Evolutionary conservation across 257 asterid genomes (phyloP).

Genomic region (Osmanthus fragrans): DNA sequence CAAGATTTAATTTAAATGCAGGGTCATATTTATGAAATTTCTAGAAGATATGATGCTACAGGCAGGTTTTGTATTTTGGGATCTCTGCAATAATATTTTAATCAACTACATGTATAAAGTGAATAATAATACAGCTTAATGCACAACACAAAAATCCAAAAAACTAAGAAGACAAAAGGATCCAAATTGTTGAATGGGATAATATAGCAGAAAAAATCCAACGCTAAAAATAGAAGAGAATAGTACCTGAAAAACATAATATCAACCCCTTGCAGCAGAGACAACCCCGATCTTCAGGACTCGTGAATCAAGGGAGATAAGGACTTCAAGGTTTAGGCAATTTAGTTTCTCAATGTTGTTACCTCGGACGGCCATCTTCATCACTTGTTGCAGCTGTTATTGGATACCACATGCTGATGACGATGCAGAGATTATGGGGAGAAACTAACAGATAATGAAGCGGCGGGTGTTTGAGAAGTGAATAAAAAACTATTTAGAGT

Average conservation of each 20-base stretch:
- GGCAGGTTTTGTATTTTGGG: not conserved
- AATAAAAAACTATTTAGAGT: not conserved
- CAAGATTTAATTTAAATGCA: not conserved
- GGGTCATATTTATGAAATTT: not conserved
- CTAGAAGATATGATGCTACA: not conserved
- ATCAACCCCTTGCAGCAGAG: not conserved
- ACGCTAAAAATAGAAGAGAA: not conserved
- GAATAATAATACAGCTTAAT: not conserved
- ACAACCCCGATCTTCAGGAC: not conserved
- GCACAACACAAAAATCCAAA: not conserved
- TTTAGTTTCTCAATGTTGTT: not conserved
- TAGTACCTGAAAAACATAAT: not conserved
- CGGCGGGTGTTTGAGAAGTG: not conserved
- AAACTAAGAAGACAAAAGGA: not conserved
- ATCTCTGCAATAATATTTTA: not conserved
- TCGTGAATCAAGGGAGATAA: not conserved
- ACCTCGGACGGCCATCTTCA: not conserved
- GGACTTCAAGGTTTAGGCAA: not conserved
- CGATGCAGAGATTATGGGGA: not conserved
- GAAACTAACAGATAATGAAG: not conserved
- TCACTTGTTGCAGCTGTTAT: not conserved
- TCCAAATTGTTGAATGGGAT: not conserved
- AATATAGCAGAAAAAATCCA: not conserved
- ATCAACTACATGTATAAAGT: not conserved
- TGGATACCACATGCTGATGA: not conserved